Conservation (phyloP, 345 rosid genomes). For the Kernera saxatilis region DNA sequence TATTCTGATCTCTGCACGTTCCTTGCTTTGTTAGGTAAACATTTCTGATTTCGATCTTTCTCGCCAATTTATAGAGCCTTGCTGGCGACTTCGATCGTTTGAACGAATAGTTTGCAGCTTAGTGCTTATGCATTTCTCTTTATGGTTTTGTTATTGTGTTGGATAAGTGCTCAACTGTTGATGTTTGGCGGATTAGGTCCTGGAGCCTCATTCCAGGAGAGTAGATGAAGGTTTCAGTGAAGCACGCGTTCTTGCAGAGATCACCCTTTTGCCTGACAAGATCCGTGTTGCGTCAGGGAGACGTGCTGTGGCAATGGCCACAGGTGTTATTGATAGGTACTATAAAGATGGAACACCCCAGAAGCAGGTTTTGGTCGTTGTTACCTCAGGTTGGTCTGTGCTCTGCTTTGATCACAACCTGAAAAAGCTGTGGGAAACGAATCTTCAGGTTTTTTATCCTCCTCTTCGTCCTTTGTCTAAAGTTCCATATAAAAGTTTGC, state of each 20-base stretch:
- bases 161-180: not conserved
- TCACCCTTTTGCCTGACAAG: conserved; percentile 77
- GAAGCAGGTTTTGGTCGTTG: conserved; percentile 94
- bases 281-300: conserved; percentile 79
- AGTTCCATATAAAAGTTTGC: not conserved
- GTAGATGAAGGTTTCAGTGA: conserved; percentile 91
- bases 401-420: conserved; percentile 98
- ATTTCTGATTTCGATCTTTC: not conserved
- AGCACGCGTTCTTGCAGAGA: conserved; percentile 66
- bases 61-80: not conserved
- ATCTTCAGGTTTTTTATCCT: conserved; percentile 61
- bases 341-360: conserved; percentile 68
- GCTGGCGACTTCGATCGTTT: not conserved
- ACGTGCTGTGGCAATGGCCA: conserved; percentile 91
- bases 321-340: conserved; percentile 69
- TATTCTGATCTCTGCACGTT: not conserved
- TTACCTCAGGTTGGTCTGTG: conserved; percentile 92
- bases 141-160: not conserved
- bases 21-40: not conserved
- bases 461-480: not conserved
- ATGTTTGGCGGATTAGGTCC: conserved; percentile 40
- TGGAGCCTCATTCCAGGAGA: conserved; percentile 80
- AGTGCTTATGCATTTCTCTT: not conserved
- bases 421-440: conserved; percentile 87
- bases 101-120: not conserved